Conservation (phyloP, 139 green algal species). For the Astrephomene gubernaculifera region DNA sequence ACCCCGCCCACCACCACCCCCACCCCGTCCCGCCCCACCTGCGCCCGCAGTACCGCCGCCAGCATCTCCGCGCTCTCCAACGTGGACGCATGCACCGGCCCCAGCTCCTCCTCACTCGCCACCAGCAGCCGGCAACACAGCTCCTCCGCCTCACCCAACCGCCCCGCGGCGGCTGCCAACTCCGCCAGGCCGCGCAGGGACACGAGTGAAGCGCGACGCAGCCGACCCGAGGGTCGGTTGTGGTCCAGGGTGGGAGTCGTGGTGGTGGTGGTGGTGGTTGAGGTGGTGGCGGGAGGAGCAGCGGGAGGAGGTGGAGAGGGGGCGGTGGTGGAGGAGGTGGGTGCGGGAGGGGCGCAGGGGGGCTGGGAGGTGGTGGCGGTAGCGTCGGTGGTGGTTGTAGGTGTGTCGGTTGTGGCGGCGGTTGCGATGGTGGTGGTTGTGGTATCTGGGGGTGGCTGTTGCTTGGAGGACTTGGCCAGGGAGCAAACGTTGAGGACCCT, state of each 20-base stretch:
- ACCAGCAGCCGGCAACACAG: slow-evolving; percentile 23
- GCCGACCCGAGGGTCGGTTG: background rate
- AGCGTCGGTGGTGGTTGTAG: background rate
- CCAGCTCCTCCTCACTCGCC: slow-evolving; percentile 10
- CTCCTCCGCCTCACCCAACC: slow-evolving; percentile 36
- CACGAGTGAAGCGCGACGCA: background rate
- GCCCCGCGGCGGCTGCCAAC: background rate
- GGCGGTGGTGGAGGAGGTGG: background rate
- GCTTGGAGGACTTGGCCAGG: background rate
- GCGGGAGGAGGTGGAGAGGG: background rate
- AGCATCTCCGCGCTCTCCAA: slow-evolving; percentile 28
- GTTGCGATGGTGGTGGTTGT: background rate
- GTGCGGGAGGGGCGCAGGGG: too few relatives aligned
- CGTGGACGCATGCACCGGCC: slow-evolving; percentile 2
- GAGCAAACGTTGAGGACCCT: too few relatives aligned
- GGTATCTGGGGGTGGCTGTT: background rate
- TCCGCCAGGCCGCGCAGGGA: slow-evolving; percentile 23
- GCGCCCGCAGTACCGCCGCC: slow-evolving; percentile 9
- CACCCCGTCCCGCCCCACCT: background rate
- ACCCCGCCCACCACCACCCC: background rate
- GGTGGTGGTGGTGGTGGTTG: too few relatives aligned
- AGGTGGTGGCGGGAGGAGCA: background rate
- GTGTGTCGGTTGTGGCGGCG: background rate
- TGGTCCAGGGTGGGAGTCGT: too few relatives aligned
- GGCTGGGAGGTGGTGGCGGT: background rate